phyloP scores from a whole-genome alignment of 2,329 filamentous ascomycete species.

The Metarhizium brunneum region DNA sequence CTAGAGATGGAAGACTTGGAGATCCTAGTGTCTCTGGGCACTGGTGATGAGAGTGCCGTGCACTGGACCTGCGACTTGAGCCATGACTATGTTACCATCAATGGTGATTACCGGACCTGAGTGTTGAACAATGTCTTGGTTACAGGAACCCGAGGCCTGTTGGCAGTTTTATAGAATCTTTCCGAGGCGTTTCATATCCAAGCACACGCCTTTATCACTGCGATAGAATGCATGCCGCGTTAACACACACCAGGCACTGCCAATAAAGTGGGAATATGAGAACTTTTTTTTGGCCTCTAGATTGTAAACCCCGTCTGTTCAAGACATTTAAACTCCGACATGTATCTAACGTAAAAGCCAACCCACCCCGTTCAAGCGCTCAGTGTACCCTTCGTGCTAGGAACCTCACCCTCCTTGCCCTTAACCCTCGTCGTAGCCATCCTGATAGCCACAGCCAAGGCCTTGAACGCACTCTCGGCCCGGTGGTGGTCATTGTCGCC shows the following conservation, averaged over 20 bases:
- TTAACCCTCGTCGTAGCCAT: slow-evolving; percentile 65
- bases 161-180: not conserved
- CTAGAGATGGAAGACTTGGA: slow-evolving; percentile 70
- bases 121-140: not conserved
- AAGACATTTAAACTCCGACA: not conserved
- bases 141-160: not conserved
- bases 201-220: too few species aligned
- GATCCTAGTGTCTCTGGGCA: slow-evolving; percentile 65
- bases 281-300: not conserved
- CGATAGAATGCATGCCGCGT: too few species aligned
- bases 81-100: slow-evolving; percentile 67
- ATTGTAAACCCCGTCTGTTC: not conserved
- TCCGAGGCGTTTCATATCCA: too few species aligned
- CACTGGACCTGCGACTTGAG: slow-evolving; percentile 86
- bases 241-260: too few species aligned
- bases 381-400: slow-evolving; percentile 92
- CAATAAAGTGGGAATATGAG: too few species aligned
- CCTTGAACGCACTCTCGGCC: slow-evolving; percentile 96
- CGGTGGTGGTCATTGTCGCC: slow-evolving; percentile 94
- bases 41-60: slow-evolving; percentile 56
- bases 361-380: slow-evolving; percentile 34
- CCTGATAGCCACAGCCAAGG: slow-evolving; percentile 76
- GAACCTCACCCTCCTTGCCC: slow-evolving; percentile 83
- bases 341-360: slow-evolving; percentile 5
- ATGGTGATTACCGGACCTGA: slow-evolving; percentile 58